A percentile compares a stretch with the other conserved stretches of the same genome.
Evolutionary conservation across 495 filamentous ascomycete species (phyloP).

Genomic region (Apodospora peruviana): DNA sequence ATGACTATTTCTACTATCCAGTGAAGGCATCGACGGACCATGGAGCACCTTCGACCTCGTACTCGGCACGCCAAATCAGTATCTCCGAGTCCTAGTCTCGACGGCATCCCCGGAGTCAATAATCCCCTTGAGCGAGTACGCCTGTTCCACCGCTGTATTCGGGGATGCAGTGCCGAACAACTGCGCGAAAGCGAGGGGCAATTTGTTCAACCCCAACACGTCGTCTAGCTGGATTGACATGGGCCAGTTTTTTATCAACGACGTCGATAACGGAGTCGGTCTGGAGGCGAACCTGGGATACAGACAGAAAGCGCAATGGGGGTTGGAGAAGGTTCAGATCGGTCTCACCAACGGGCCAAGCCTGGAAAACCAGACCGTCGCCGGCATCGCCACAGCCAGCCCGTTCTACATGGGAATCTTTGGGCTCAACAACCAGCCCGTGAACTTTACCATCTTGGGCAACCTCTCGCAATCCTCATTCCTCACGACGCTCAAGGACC

Average conservation of each 20-base stretch:
- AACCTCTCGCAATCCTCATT: slow-evolving; percentile 44
- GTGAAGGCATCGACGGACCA: slow-evolving; percentile 49
- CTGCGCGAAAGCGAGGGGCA: slow-evolving; percentile 43
- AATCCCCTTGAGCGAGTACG: slow-evolving; percentile 25
- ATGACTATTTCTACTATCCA: slow-evolving; percentile 17
- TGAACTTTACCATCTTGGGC: slow-evolving; percentile 41
- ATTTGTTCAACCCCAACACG: slow-evolving; percentile 38
- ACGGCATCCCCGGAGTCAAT: slow-evolving; percentile 40
- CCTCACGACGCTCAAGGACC: slow-evolving; percentile 40
- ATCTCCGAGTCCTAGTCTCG: slow-evolving; percentile 39
- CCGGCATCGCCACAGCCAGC: slow-evolving; percentile 33
- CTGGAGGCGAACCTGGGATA: slow-evolving; percentile 41
- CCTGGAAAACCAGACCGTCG: slow-evolving; percentile 43
- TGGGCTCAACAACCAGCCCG: slow-evolving; percentile 46
- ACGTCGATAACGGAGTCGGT: slow-evolving; percentile 30
- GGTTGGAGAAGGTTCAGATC: slow-evolving; percentile 47
- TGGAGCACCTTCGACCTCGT: slow-evolving; percentile 49
- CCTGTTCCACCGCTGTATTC: slow-evolving; percentile 26
- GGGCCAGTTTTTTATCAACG: slow-evolving; percentile 32
- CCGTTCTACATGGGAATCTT: slow-evolving; percentile 51
- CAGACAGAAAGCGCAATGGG: slow-evolving; percentile 36
- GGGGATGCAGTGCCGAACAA: slow-evolving; percentile 25
- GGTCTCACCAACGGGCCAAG: slow-evolving; percentile 40
- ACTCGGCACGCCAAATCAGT: slow-evolving; percentile 45
- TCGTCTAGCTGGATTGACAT: slow-evolving; percentile 45